Conservation (phyloP, 805 yeast genomes). For the Ogataea pini region DNA sequence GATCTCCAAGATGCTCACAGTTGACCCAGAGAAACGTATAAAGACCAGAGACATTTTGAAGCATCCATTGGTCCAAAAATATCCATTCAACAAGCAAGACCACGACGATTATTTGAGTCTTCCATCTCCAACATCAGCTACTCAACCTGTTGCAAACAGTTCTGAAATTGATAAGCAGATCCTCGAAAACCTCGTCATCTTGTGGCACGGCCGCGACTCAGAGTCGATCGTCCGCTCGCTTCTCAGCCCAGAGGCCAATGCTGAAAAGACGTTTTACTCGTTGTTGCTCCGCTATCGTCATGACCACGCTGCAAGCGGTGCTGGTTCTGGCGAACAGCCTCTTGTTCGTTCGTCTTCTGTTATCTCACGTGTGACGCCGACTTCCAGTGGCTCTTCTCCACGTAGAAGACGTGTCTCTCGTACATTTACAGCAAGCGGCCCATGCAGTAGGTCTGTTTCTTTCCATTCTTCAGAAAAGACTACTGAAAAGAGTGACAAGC, state of each 20-base stretch:
- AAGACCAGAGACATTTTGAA: slow-evolving; percentile 70
- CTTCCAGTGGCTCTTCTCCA: slow-evolving; percentile 32
- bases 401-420: slow-evolving; percentile 41
- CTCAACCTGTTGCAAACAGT: slow-evolving; percentile 48
- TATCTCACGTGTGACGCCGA: slow-evolving; percentile 31
- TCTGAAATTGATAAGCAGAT: slow-evolving; percentile 54
- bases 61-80: slow-evolving; percentile 82
- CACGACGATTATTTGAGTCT: slow-evolving; percentile 38
- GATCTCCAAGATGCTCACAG: slow-evolving; percentile 75
- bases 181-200: slow-evolving; percentile 53
- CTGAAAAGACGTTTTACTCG: slow-evolving; percentile 42
- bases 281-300: slow-evolving; percentile 38
- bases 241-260: slow-evolving; percentile 31
- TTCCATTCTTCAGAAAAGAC: slow-evolving; percentile 32
- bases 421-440: slow-evolving; percentile 44
- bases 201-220: slow-evolving; percentile 57
- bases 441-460: slow-evolving; percentile 49
- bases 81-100: slow-evolving; percentile 49
- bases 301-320: slow-evolving; percentile 31
- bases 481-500: background rate
- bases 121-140: slow-evolving; percentile 58
- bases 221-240: slow-evolving; percentile 34
- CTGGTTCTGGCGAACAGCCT: slow-evolving; percentile 20
- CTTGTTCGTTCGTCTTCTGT: slow-evolving; percentile 35
- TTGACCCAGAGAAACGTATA: slow-evolving; percentile 79